These are phyloP conservation scores for Trichoderma harzianum DNA, from an alignment of 2,329 filamentous ascomycete species.

Conservation along the genomic window DNA sequence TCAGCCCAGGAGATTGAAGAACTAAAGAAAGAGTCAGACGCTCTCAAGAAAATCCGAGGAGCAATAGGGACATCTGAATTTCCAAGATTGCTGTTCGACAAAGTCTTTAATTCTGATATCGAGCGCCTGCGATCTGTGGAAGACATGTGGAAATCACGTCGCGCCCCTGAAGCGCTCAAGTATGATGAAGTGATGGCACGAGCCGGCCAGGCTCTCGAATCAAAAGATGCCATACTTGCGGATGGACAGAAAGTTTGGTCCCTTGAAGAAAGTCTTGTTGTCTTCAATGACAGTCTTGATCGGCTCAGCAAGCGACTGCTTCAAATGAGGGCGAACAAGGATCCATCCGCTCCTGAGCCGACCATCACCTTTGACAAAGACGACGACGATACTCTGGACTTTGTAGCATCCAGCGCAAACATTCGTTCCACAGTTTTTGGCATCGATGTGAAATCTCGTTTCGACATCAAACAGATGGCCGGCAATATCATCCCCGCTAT, in stretches of 20 bases:
- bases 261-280: conserved; percentile 76
- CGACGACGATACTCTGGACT: conserved; percentile 90
- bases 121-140: conserved; percentile 79
- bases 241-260: conserved; percentile 78
- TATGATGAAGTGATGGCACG: conserved; percentile 60
- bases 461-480: conserved; percentile 98
- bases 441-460: conserved; percentile 84
- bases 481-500: conserved; percentile 99
- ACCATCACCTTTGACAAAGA: conserved; percentile 93
- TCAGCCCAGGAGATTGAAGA: conserved; percentile 77
- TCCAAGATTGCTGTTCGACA: conserved; percentile 78
- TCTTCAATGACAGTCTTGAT: conserved; percentile 81
- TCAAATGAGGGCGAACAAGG: conserved; percentile 53
- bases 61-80: conserved; percentile 79
- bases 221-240: conserved; percentile 52
- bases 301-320: conserved; percentile 72
- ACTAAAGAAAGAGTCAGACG: conserved; percentile 76
- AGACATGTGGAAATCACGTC: conserved; percentile 91
- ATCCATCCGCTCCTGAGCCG: conserved; percentile 51
- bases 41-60: conserved; percentile 76
- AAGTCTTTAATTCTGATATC: conserved; percentile 86
- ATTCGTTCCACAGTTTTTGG: conserved; percentile 85
- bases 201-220: conserved; percentile 45
- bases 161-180: conserved; percentile 68
- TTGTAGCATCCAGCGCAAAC: conserved; percentile 87